Percentiles rank a stretch among this genome's conserved stretches.
Evolutionary conservation across 2,329 filamentous ascomycete genomes (phyloP).

Genomic region (Alternaria ethzedia): DNA sequence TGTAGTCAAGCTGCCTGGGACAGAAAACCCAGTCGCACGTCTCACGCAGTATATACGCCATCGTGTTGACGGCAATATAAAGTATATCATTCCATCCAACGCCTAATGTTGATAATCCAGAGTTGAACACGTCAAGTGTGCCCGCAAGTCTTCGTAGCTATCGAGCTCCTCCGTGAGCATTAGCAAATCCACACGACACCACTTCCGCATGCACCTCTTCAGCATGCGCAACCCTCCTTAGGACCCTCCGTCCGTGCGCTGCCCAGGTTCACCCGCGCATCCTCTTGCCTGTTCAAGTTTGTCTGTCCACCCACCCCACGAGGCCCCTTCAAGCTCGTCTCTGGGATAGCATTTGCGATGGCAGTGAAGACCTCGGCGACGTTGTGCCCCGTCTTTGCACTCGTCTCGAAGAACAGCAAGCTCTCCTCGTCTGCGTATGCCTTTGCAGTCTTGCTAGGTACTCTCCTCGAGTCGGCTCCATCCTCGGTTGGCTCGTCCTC

Average conservation of each 20-base stretch:
- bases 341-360: conserved; percentile 96
- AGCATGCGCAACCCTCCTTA: conserved; percentile 94
- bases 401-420: conserved; percentile 96
- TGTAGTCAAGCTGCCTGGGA: background rate
- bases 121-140: background rate
- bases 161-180: background rate
- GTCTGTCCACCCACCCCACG: conserved; percentile 68
- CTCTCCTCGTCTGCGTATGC: conserved; percentile 93
- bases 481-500: conserved; percentile 63
- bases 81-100: conserved; percentile 1
- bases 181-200: background rate
- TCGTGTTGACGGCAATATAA: background rate
- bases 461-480: conserved; percentile 79
- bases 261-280: conserved; percentile 81
- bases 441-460: conserved; percentile 89
- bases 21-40: background rate
- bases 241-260: conserved; percentile 73
- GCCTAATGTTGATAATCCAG: conserved; percentile 3
- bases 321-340: conserved; percentile 91
- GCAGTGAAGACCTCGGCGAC: conserved; percentile 97
- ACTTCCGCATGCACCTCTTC: conserved; percentile 3
- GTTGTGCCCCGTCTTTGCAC: conserved; percentile 93
- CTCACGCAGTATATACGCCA: background rate
- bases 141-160: background rate
- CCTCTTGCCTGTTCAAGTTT: conserved; percentile 63